Conservation (phyloP, 495 filamentous ascomycete genomes). For the Jackrogersella minutella region DNA sequence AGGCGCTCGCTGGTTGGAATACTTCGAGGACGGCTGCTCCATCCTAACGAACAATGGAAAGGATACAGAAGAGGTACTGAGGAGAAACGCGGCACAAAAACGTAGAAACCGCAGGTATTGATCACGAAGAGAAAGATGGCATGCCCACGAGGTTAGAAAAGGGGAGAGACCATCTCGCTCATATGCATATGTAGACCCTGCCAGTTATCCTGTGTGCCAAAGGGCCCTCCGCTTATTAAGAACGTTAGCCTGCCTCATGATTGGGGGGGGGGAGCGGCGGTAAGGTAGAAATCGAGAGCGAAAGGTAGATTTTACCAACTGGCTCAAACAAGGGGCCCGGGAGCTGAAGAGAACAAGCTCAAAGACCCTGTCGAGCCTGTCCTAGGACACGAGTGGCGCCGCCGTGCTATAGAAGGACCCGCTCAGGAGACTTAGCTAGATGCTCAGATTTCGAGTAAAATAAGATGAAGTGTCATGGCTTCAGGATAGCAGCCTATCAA, state of each 20-base stretch:
- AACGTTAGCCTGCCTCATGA: slow-evolving; percentile 18
- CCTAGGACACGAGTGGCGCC: background rate
- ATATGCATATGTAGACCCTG: slow-evolving; percentile 15
- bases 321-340: background rate
- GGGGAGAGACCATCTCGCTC: slow-evolving; percentile 2
- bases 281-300: background rate
- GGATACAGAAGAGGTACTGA: background rate
- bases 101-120: background rate
- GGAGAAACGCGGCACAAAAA: background rate
- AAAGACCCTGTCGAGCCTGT: no score
- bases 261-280: background rate
- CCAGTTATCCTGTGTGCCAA: background rate
- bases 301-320: slow-evolving; percentile 21
- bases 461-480: slow-evolving; percentile 1
- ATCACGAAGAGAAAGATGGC: background rate
- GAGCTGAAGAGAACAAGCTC: slow-evolving; percentile 11
- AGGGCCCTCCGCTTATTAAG: slow-evolving; percentile 2
- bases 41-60: slow-evolving; percentile 6
- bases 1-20: slow-evolving; percentile 41
- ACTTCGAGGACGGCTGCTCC: slow-evolving; percentile 33
- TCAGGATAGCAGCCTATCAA: background rate
- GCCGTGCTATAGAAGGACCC: background rate
- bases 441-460: background rate
- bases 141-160: background rate
- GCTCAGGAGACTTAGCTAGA: slow-evolving; percentile 3